These are phyloP conservation scores for Pneumocystis oryctolagi DNA, from an alignment of 1,139 yeast genomes.

Conservation along the genomic window DNA sequence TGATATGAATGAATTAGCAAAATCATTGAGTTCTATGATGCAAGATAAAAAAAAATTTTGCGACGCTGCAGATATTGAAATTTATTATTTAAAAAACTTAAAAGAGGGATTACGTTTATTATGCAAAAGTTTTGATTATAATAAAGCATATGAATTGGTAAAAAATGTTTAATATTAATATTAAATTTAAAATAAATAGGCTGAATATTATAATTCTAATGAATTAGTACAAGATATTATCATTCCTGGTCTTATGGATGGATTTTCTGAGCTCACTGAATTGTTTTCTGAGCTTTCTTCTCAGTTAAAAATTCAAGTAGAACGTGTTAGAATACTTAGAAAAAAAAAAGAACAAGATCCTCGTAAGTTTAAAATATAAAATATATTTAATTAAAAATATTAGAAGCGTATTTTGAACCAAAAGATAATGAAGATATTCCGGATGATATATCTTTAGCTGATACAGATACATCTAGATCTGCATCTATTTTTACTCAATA, in stretches of 20 bases:
- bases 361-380: conserved; percentile 37
- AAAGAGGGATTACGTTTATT: conserved; percentile 49
- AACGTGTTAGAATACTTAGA: conserved; percentile 70
- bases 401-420: conserved; percentile 27
- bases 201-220: not conserved
- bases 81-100: conserved; percentile 43
- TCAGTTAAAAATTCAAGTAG: conserved; percentile 70
- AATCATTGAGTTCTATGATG: conserved; percentile 41
- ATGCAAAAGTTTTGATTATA: conserved; percentile 64
- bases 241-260: conserved; percentile 67
- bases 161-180: conserved; percentile 16
- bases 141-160: conserved; percentile 60
- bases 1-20: conserved; percentile 12
- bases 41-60: conserved; percentile 57
- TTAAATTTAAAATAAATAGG: not conserved
- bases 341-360: conserved; percentile 74
- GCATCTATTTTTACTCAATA: conserved; percentile 89
- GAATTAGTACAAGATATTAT: conserved; percentile 42
- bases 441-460: conserved; percentile 88
- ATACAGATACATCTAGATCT: conserved; percentile 82
- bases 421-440: conserved; percentile 43
- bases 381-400: not conserved
- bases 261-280: conserved; percentile 77
- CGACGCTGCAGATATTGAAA: conserved; percentile 73
- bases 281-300: conserved; percentile 79